phyloP scores from a whole-genome alignment of 176 grass and related monocot genomes.

The Hordeum vulgare region DNA sequence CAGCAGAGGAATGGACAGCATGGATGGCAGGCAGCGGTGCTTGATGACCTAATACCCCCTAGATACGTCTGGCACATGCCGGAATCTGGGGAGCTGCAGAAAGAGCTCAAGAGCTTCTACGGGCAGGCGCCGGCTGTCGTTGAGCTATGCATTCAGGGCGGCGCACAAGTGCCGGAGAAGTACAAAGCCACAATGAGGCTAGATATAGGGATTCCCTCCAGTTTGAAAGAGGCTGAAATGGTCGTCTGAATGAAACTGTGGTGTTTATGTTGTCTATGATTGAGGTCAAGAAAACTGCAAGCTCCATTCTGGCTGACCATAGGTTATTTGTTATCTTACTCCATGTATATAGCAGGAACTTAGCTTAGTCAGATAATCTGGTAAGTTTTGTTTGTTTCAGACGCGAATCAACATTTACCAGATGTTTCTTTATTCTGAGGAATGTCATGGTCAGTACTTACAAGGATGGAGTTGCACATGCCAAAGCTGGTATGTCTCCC shows the following conservation, averaged over 20 bases:
- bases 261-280: neutral
- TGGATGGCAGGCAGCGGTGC: conserved; percentile 74
- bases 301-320: neutral
- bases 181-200: conserved; percentile 91
- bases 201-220: conserved; percentile 75
- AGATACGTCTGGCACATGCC: conserved; percentile 93
- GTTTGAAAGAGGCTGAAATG: conserved; percentile 87
- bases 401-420: neutral
- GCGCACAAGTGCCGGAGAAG: conserved; percentile 57
- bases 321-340: neutral
- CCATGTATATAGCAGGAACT: conserved; percentile 23
- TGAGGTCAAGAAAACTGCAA: neutral
- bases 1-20: conserved; percentile 98
- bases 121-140: conserved; percentile 93
- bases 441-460: neutral
- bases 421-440: neutral
- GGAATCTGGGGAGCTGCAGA: conserved; percentile 53
- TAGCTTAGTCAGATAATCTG: conserved; percentile 4
- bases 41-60: conserved; percentile 76
- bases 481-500: neutral
- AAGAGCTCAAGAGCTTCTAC: conserved; percentile 84
- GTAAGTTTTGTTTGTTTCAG: neutral
- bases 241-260: conserved; percentile 44
- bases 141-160: conserved; percentile 71
- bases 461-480: neutral